Evolutionary conservation across 257 asterid species (phyloP), one percentile per base, ranked within the genome.

Genomic region (Linaria vulgaris): DNA sequence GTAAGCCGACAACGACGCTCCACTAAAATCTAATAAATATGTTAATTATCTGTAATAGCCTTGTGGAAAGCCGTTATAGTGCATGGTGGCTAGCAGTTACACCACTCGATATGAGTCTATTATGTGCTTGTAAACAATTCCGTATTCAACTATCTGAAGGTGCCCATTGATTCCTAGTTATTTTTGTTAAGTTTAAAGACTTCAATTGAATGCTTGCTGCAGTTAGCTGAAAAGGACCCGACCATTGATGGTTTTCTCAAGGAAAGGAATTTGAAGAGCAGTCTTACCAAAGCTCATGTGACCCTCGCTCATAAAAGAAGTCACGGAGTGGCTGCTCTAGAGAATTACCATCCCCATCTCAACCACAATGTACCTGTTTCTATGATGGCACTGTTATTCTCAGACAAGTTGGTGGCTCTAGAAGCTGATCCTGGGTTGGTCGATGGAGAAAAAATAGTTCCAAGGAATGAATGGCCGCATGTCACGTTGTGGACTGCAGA

Each of bases 221-320:
- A 87, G 96, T 74, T 89, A 64, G 77, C 81, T 44, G 70, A 59
- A 62, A 89, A 83, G 74, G 85, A 89, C 74, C 80, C 86, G 0
- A 64, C 71, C 63, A 69, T 87, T 0, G 82, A 65, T 12, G 79
- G 30, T 47, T 82, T 89, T 61, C 73, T 92, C 21, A 71, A 72
- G 78, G 75, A 67, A 54, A 87, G 79, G 59, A 72, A 76, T 59
- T 58, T 89, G 73, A 83, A 78, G 79, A 82, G 68, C 78, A 75
- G 71, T 61, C 76, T 85, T 52, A 73, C 73, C 12, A 79, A 71
- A 68, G 91, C 94, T 49, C 99, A 92, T 63, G 44, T 92, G 67
- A 92, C 97, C 31, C 96, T 92, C n/a, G 99, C 99, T 52, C 99
- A 89, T 62, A 92, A 92, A 81, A 79, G 90, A 61, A 87, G 94